Evolutionary conservation across 345 rosid genomes (phyloP).

Genomic region (Pugionium cornutum): DNA sequence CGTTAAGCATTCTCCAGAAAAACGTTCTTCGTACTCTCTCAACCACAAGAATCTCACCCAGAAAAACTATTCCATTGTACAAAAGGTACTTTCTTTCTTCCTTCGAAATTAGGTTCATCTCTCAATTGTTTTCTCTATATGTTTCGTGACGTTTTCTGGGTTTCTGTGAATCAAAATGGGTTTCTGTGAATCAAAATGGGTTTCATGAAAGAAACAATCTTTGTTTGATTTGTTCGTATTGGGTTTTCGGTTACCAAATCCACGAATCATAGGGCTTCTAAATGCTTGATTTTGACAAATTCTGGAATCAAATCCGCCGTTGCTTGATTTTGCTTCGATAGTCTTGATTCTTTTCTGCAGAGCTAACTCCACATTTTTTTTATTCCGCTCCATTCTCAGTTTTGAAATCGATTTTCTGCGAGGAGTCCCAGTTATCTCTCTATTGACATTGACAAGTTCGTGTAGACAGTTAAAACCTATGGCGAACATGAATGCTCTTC

Average conservation of each 20-base stretch:
- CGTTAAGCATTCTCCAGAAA: neutral
- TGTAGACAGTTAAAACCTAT: conserved; percentile 11
- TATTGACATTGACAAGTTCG: neutral
- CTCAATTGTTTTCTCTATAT: too few relatives aligned
- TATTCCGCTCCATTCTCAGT: neutral
- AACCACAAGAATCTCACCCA: too few relatives aligned
- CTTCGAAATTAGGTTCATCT: neutral
- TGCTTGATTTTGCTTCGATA: neutral
- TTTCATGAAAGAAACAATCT: neutral
- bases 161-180: neutral
- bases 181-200: neutral
- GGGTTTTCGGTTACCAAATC: neutral
- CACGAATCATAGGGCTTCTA: conserved; percentile 14
- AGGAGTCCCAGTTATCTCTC: neutral
- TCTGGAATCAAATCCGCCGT: neutral
- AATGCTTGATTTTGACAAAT: neutral
- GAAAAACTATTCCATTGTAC: too few relatives aligned
- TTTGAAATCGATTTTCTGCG: neutral
- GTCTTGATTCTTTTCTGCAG: conserved; percentile 1
- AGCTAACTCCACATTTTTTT: neutral
- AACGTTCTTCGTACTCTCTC: conserved; percentile 9
- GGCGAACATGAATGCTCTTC: conserved; percentile 38
- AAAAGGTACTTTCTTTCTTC: too few relatives aligned
- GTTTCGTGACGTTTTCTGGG: neutral
- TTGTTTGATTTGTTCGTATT: neutral